Evolutionary conservation across 2,329 filamentous ascomycete genomes (phyloP), one percentile per base, ranked within the genome.

Genomic region (Aspergillus intermedius): DNA sequence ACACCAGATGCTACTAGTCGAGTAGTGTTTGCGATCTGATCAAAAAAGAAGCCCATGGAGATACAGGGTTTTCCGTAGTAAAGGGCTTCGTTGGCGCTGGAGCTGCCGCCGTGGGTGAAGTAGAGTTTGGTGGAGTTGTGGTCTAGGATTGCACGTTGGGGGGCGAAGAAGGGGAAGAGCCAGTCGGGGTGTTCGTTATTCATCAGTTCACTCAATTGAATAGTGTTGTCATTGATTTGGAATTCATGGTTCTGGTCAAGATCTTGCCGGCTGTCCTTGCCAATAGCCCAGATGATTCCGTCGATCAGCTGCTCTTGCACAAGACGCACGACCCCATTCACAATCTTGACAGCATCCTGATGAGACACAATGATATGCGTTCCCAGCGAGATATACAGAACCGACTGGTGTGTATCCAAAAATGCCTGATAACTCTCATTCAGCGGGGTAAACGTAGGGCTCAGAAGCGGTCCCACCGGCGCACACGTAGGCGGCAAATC

Each of bases 61-160:
- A 75, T 50, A 45, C 71, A 61, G 0, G 66, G 65, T 1, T 57
- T 66, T 0, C 70, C 71, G 43, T 73, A 69, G 49, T 65, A 74
- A 2, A 68, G 49, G 2, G 61, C 63, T 52, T 75, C 73, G 42
- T 74, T 74, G 25, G 67, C 69, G 30, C 65, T 70, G 10, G 66
- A 70, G 0, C 65, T 65, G 5, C 72, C 73, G 3, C 68, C 72
- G 41, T 75, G 73, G 0, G 69, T 74, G 25, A 73, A 58, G 53
- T 67, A 74, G 23, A 74, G 50, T 5, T 48, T 52, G 12, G 64
- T 70, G 17, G 55, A 54, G 0, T 49, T 42, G 39, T 72, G 68
- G 15, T 62, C 64, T 3, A 75, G 58, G 13, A 74, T 56, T 2
- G 72, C 68, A 3, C 71, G 62, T 50, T 75, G 72, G 0, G 72